Percentiles rank a stretch among this genome's conserved stretches.
Evolutionary conservation across 352 stramenopile species (phyloP).

Genomic region (Detonula confervacea): DNA sequence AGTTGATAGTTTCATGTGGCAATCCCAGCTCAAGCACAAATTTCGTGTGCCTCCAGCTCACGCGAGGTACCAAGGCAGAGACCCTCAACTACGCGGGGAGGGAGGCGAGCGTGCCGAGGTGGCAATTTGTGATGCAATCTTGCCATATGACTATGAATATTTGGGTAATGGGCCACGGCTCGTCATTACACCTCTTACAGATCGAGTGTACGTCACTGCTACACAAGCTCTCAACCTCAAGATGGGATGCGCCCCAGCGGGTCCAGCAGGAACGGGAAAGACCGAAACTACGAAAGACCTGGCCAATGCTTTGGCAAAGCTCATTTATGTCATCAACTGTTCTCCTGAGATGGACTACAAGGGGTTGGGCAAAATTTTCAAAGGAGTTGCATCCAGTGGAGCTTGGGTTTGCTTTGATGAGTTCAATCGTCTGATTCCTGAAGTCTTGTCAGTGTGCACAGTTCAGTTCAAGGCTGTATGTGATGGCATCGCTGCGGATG

Average conservation of each 20-base stretch:
- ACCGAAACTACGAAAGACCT: constrained; percentile 95
- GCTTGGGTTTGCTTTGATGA: constrained; percentile 96
- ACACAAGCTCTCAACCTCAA: constrained; percentile 95
- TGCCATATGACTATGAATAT: constrained; percentile 97
- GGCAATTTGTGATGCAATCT: constrained; percentile 94
- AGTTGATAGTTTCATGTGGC: constrained; percentile 92
- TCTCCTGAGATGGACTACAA: constrained; percentile 96
- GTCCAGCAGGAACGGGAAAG: constrained; percentile 92
- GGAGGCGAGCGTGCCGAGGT: constrained; percentile 87
- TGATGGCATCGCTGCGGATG: constrained; percentile 90
- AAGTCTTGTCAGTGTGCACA: constrained; percentile 93
- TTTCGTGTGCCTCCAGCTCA: constrained; percentile 91
- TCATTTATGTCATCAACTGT: constrained; percentile 95
- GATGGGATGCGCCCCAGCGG: constrained; percentile 91
- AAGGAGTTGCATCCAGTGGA: constrained; percentile 91
- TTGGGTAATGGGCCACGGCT: constrained; percentile 94
- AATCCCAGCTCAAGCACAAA: constrained; percentile 95
- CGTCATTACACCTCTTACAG: constrained; percentile 95
- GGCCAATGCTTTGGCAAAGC: constrained; percentile 89
- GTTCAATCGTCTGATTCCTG: constrained; percentile 95
- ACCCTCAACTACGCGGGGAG: constrained; percentile 86
- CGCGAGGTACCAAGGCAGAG: constrained; percentile 90
- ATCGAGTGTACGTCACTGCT: constrained; percentile 95
- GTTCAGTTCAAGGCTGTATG: constrained; percentile 96
- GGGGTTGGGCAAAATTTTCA: constrained; percentile 95